phyloP scores from a whole-genome alignment of 106 monocot genomes.

The Platanthera zijinensis region DNA sequence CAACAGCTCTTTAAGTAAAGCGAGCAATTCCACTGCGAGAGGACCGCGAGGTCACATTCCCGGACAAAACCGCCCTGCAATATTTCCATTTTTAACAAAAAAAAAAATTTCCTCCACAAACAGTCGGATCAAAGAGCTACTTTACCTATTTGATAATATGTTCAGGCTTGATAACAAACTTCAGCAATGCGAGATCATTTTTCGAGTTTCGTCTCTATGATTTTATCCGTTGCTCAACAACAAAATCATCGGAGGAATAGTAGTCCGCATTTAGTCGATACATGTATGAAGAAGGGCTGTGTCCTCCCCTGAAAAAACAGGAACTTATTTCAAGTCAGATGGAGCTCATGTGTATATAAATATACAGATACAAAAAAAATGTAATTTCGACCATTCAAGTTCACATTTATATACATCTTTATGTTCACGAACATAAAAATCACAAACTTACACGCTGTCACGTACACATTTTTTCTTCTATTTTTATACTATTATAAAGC shows the following conservation, averaged over 20 bases:
- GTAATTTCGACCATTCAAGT: no score
- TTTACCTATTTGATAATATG: not conserved
- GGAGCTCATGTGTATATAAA: no score
- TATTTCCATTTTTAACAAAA: not conserved
- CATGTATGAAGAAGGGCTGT: conserved; percentile 89
- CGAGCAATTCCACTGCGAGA: not conserved
- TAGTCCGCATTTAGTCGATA: conserved; percentile 94
- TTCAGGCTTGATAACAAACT: not conserved
- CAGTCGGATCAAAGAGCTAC: not conserved
- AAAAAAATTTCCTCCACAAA: not conserved
- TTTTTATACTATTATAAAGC: no score
- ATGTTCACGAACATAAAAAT: no score
- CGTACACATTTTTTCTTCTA: no score
- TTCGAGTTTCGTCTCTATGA: conserved; percentile 16
- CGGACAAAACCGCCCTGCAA: not conserved
- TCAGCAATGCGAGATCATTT: not conserved
- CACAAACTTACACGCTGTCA: no score
- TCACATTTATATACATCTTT: no score
- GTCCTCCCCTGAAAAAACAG: conserved; percentile 60
- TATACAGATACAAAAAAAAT: no score
- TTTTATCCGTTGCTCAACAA: conserved; percentile 32
- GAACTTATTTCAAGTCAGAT: no score
- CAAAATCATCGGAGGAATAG: conserved; percentile 88
- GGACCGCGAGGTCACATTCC: not conserved
- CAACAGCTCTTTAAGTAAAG: not conserved